These are phyloP conservation scores for Backusella australiensis DNA, from an alignment of 192 early-diverging fungal species.

Conservation along the genomic window DNA sequence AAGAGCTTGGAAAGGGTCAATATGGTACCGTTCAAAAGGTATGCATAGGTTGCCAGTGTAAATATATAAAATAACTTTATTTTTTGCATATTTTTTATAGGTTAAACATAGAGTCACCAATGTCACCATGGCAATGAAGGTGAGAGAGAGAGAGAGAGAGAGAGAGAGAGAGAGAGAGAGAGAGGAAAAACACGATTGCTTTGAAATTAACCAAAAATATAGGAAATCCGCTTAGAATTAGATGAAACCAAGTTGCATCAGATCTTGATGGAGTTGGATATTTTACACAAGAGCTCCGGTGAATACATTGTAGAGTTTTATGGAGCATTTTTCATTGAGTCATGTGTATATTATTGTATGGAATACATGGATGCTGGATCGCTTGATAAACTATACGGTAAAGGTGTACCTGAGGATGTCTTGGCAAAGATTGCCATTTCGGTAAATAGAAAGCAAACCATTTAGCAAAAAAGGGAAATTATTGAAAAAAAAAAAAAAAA, in stretches of 20 bases:
- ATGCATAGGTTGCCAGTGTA: no score
- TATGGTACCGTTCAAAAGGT: slow-evolving; percentile 91
- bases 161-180: slow-evolving; percentile 16
- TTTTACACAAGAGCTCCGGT: slow-evolving; percentile 84
- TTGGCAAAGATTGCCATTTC: slow-evolving; percentile 72
- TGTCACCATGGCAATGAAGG: slow-evolving; percentile 87
- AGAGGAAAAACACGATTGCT: not conserved
- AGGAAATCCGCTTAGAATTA: slow-evolving; percentile 90
- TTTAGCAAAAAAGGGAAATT: no score
- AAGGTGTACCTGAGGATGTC: slow-evolving; percentile 80
- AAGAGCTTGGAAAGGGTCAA: slow-evolving; percentile 88
- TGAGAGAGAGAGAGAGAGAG: slow-evolving; percentile 22
- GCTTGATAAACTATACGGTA: slow-evolving; percentile 79
- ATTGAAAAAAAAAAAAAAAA: no score
- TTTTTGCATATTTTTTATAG: slow-evolving; percentile 6
- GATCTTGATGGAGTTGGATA: slow-evolving; percentile 95
- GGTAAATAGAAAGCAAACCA: slow-evolving; percentile 36
- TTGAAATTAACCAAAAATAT: not conserved
- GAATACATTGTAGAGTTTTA: slow-evolving; percentile 98
- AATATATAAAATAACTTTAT: not conserved
- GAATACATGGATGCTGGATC: slow-evolving; percentile 98
- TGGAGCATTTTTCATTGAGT: slow-evolving; percentile 94
- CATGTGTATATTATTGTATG: slow-evolving; percentile 97
- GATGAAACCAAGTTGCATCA: slow-evolving; percentile 86
- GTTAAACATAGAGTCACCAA: slow-evolving; percentile 82